Evolutionary conservation across 177 flowering plant genomes (phyloP), one percentile per base, ranked within the genome.

Genomic region (Vitis hybrid): DNA sequence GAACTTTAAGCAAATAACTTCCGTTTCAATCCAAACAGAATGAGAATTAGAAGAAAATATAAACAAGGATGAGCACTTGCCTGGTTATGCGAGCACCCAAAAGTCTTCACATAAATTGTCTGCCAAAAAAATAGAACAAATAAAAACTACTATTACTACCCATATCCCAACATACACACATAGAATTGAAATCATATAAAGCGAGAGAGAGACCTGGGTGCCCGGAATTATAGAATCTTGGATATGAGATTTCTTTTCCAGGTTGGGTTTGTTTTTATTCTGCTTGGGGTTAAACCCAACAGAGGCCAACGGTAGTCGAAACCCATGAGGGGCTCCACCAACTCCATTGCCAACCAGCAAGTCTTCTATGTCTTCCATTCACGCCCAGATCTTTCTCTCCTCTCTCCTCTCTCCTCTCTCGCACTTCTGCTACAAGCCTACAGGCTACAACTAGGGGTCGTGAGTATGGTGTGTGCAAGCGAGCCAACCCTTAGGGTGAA

Each of bases 51-150:
- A 40, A 40, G 45, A 40, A 40, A 5, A 40, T 40, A 40, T 4
- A 40, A 40, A 40, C 8, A 40, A 40, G 45, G 45, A 40, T 40
- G 45, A 21, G 23, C 51, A 71, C 83, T 75, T 81, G 82, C 99
- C 97, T 95, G 99, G 73, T 95, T 95, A 80, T 95, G 99, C 0
- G 99, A 95, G 82, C 99, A 95, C 26, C 99, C 99, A 68, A 95
- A 95, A 40, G 99, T 95, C 85, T 91, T 95, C 70, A 95, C 76
- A 77, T 85, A 95, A 56, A 95, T 91, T 2, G 88, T 84, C 99
- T 93, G 88, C 81, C 77, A 76, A 64, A 51, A 26, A 45, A 45
- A 8, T 4, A 59, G 71, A 14, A 34, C 40, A 54, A 65, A 18
- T 17, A 18, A 66, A 50, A 64, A 65, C n/a, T 64, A 9, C 65